A percentile compares a stretch with the other conserved stretches of the same genome.
Conservation (phyloP, 208 protist species). For the Leishmania guyanensis region DNA sequence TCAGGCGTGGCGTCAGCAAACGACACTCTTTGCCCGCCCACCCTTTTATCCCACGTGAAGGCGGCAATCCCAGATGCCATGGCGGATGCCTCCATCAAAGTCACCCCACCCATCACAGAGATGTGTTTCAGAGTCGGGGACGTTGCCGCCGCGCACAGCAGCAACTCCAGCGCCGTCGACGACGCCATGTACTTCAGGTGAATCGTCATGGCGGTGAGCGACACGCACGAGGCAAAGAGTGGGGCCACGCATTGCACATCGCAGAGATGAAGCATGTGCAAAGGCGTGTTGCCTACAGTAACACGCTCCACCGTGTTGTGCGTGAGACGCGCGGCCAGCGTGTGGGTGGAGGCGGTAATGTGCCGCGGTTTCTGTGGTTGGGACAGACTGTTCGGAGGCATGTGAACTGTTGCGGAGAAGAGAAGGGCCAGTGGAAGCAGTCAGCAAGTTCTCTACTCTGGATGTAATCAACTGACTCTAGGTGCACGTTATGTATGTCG, state of each 20-base stretch:
- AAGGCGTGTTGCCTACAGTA: conserved; percentile 53
- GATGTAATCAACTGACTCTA: background rate
- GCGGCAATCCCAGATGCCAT: conserved; percentile 42
- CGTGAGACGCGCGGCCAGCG: conserved; percentile 22
- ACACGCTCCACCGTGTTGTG: conserved; percentile 43
- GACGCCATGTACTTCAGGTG: conserved; percentile 50
- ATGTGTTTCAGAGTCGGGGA: conserved; percentile 46
- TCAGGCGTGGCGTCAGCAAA: background rate
- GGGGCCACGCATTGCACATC: conserved; percentile 44
- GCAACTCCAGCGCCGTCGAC: conserved; percentile 41
- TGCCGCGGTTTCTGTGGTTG: conserved; percentile 2
- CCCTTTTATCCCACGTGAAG: conserved; percentile 16
- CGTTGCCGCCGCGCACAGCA: conserved; percentile 49
- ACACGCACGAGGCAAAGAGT: conserved; percentile 43
- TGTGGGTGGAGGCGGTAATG: conserved; percentile 17
- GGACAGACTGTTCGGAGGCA: background rate
- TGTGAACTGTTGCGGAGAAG: background rate
- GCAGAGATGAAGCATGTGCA: conserved; percentile 44
- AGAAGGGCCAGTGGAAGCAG: background rate
- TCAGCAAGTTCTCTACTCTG: background rate
- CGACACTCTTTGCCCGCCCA: background rate
- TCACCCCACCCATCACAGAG: conserved; percentile 50
- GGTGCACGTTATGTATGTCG: background rate
- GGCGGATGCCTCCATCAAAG: conserved; percentile 50
- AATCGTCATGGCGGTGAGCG: conserved; percentile 46